These are phyloP conservation scores for Graphiopsis chlorocephala DNA, from an alignment of 2,329 filamentous ascomycete genomes.

Conservation along the genomic window DNA sequence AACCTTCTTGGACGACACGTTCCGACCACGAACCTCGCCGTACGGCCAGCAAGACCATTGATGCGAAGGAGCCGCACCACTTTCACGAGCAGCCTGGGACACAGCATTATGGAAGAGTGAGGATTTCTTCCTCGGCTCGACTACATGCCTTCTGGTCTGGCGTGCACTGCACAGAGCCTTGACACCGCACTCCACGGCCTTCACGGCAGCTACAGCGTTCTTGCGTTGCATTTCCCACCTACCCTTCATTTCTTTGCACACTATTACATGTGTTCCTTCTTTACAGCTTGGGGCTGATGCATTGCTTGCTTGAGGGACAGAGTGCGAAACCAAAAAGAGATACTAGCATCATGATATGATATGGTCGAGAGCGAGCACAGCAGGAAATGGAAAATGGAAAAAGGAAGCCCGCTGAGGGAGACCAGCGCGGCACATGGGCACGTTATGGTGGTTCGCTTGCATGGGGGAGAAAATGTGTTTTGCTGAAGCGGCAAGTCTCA, in stretches of 20 bases:
- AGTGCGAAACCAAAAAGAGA: neutral
- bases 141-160: neutral
- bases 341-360: neutral
- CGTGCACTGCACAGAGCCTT: neutral
- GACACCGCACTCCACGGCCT: neutral
- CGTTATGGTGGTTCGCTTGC: neutral
- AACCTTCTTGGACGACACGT: neutral
- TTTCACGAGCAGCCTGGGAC: neutral
- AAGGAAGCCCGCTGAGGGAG: neutral
- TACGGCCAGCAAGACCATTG: neutral
- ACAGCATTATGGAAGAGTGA: slow-evolving; percentile 7
- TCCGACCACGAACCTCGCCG: neutral
- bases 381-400: neutral
- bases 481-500: neutral
- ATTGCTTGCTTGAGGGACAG: neutral
- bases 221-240: neutral
- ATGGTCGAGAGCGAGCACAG: neutral
- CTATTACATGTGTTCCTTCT: neutral
- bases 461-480: neutral
- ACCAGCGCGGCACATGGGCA: neutral
- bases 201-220: neutral
- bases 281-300: neutral
- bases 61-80: slow-evolving; percentile 1
- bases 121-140: neutral
- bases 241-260: slow-evolving; percentile 3